phyloP scores from a whole-genome alignment of 148 eudicot genomes.

The Camellia granthamiana region DNA sequence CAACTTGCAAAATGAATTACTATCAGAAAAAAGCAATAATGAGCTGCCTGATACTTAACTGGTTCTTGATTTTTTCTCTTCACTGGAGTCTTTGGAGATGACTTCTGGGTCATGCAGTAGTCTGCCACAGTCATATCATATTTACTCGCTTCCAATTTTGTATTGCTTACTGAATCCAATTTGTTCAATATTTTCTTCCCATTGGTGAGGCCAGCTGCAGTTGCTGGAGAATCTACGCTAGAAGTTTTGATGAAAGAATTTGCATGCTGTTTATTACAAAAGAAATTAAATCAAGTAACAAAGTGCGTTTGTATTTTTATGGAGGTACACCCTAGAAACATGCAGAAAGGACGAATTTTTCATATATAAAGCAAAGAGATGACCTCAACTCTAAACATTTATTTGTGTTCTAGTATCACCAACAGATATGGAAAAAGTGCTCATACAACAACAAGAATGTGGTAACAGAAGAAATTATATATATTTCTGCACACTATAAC shows the following conservation, averaged over 20 bases:
- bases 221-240: not conserved
- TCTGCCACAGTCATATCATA: not conserved
- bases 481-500: too few relatives aligned
- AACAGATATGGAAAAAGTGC: too few relatives aligned
- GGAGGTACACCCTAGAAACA: not conserved
- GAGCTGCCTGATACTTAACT: not conserved
- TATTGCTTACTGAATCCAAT: not conserved
- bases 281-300: not conserved
- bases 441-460: not conserved
- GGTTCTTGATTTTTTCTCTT: not conserved
- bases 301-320: not conserved
- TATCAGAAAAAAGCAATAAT: not conserved
- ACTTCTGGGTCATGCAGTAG: not conserved
- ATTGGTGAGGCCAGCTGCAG: not conserved
- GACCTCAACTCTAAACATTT: too few relatives aligned
- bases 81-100: not conserved
- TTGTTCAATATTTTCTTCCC: not conserved
- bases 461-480: too few relatives aligned
- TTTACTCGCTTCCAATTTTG: not conserved
- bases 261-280: slow-evolving; percentile 19
- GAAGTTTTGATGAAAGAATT: not conserved
- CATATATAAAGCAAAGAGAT: not conserved
- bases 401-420: too few relatives aligned
- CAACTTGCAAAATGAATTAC: not conserved
- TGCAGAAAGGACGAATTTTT: not conserved